Conservation (phyloP, 2,329 filamentous ascomycete genomes). For the Lasiodiplodia citricola region DNA sequence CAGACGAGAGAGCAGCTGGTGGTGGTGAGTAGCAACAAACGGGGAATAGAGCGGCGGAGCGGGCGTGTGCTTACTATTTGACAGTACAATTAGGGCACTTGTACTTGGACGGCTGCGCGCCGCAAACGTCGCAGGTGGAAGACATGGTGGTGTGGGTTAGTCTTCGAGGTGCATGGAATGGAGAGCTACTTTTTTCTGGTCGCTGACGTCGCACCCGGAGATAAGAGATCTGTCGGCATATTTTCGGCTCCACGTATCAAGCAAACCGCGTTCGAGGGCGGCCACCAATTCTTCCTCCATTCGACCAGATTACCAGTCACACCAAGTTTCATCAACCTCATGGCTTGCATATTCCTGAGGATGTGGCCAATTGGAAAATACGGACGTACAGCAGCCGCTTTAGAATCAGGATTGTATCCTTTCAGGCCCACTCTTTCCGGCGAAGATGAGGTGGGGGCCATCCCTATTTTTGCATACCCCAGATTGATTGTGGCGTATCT, state of each 20-base stretch:
- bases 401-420: neutral
- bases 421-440: neutral
- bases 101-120: slow-evolving; percentile 19
- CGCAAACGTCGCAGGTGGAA: slow-evolving; percentile 16
- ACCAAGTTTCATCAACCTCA: no score
- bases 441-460: no score
- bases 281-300: neutral
- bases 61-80: neutral
- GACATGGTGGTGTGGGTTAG: neutral
- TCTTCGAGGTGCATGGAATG: neutral
- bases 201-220: slow-evolving; percentile 20
- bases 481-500: no score
- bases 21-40: neutral
- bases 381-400: neutral
- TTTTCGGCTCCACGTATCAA: neutral
- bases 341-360: neutral
- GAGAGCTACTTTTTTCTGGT: slow-evolving; percentile 2
- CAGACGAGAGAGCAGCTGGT: slow-evolving; percentile 24
- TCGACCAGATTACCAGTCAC: no score
- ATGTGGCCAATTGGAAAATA: neutral
- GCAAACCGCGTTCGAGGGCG: neutral
- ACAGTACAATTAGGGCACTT: slow-evolving; percentile 17
- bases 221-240: slow-evolving; percentile 1
- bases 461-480: no score
- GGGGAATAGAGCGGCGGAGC: neutral